Evolutionary conservation across 75 land plant genomes (phyloP), one percentile per base, ranked within the genome.

Genomic region (Sequoiadendron giganteum): DNA sequence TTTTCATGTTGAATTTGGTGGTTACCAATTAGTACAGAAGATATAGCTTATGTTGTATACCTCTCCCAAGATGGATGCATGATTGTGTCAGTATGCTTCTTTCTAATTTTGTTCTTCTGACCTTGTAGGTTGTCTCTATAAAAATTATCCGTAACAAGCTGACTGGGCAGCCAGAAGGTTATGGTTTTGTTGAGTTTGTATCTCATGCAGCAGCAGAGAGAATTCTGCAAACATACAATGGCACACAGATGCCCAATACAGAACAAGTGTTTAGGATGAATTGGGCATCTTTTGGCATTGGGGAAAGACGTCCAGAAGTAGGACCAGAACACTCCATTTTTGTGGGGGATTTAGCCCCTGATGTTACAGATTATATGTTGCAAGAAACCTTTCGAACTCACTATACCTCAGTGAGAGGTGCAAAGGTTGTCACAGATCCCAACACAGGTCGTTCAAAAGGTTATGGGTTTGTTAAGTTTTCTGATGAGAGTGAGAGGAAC

Each of bases 261-360:
- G 99, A 95, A 84, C 97, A 96, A 87, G 86, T 89, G 11, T 97
- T 93, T 88, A 90, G 99, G 72, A 85, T 97, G 86, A 97, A 97
- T 88, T 97, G 99, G 99, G 99, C 99, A 30, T 95, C 98, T 84
- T 98, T 95, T 90, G 97, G 99, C 5, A 87, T 94, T 6, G 96
- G 97, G 11, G 98, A 97, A 87, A 95, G 91, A 88, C 90, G 99
- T 13, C 86, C 91, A 32, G 95, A 93, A 87, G 94, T 91, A 30
- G 90, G 93, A 49, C 96, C 98, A 0, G 99, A 98, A 84, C 95
- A 94, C 87, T 95, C 99, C 42, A 94, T 97, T 16, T 97, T 96
- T 93, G 99, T 97, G 1, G 99, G 99, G 49, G 99, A 97, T 87
- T 91, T 97, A 86, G 96, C 98, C 76, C 93, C 98, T 38, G 99